Conservation (phyloP, 441 rosid species). For the Euphorbia neoarborescens region DNA sequence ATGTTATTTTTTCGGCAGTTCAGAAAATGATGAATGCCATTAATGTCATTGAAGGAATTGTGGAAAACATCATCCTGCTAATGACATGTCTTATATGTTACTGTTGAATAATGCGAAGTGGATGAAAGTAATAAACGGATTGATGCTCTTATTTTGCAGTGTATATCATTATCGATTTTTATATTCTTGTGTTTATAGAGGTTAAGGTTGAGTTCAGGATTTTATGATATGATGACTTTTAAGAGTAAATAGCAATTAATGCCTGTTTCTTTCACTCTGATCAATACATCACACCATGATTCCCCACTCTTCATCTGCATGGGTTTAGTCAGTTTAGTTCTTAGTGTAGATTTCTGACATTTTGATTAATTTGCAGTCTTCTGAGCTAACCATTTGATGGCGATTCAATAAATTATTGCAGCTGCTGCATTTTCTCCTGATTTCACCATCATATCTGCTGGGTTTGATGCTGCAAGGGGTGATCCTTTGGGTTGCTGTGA, state of each 20-base stretch:
- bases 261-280: neutral
- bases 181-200: neutral
- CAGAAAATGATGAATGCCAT: neutral
- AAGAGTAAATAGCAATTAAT: neutral
- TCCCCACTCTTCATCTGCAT: too few species aligned
- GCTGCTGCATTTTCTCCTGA: conserved; percentile 90
- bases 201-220: conserved; percentile 9
- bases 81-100: neutral
- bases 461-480: conserved; percentile 98
- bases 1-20: neutral
- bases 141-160: neutral
- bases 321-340: neutral
- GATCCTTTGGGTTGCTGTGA: conserved; percentile 97
- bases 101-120: neutral
- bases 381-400: conserved; percentile 19
- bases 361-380: conserved; percentile 12
- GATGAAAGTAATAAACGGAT: neutral
- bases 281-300: neutral
- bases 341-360: neutral
- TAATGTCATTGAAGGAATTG: neutral
- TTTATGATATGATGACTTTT: neutral
- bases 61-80: neutral
- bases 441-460: conserved; percentile 89
- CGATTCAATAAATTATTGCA: conserved; percentile 32
- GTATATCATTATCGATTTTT: neutral